phyloP scores from a whole-genome alignment of 164 flowering plant genomes.

The Houttuynia cordata region DNA sequence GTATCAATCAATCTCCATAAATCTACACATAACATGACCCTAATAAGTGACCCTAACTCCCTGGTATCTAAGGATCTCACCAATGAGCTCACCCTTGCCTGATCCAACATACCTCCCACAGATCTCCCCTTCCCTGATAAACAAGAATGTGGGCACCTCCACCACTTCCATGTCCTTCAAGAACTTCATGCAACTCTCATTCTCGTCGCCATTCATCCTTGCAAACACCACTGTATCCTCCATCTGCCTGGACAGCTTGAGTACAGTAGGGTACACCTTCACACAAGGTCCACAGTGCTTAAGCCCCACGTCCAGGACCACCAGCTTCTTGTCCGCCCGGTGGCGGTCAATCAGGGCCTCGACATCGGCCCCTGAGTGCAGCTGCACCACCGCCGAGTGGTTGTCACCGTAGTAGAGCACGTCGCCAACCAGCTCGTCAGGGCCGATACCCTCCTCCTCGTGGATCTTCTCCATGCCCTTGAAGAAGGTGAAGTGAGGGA shows the following conservation, averaged over 20 bases:
- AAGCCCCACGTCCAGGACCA: conserved; percentile 85
- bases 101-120: conserved; percentile 90
- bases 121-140: conserved; percentile 72
- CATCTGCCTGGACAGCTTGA: conserved; percentile 79
- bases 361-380: conserved; percentile 62
- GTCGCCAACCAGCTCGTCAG: conserved; percentile 67
- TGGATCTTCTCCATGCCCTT: conserved; percentile 74
- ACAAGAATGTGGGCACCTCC: conserved; percentile 89
- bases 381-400: conserved; percentile 67
- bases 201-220: conserved; percentile 96
- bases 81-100: conserved; percentile 91
- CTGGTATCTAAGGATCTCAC: conserved; percentile 89
- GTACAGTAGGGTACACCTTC: conserved; percentile 91
- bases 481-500: conserved; percentile 90
- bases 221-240: conserved; percentile 75
- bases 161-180: conserved; percentile 80
- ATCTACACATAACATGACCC: too few relatives aligned
- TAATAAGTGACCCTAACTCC: conserved; percentile 74
- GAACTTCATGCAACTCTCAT: conserved; percentile 83
- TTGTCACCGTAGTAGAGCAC: conserved; percentile 84
- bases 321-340: conserved; percentile 40
- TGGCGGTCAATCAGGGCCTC: conserved; percentile 54
- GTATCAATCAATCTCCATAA: neutral
- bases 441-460: conserved; percentile 84
- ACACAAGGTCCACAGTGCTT: conserved; percentile 98